phyloP scores from a whole-genome alignment of 1,284 basidiomycete genomes.

The Chalciporus sp. region DNA sequence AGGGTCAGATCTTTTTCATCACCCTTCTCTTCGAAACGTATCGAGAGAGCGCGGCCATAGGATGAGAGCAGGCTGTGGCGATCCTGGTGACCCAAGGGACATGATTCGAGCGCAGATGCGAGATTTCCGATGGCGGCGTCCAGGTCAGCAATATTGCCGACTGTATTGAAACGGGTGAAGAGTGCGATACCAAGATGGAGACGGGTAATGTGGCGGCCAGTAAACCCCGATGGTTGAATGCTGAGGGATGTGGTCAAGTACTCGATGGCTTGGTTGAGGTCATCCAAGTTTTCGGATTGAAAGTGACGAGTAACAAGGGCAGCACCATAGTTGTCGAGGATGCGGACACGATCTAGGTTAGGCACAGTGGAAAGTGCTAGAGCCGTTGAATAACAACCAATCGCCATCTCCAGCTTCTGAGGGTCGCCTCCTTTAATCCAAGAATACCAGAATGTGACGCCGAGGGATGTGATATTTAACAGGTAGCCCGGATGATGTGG shows the following conservation, averaged over 20 bases:
- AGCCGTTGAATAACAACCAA: conserved; percentile 18
- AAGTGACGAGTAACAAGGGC: conserved; percentile 22
- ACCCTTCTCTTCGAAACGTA: conserved; percentile 19
- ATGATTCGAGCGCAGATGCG: conserved; percentile 19
- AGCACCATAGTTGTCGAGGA: conserved; percentile 25
- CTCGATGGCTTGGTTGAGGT: conserved; percentile 27
- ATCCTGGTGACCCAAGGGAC: conserved; percentile 8
- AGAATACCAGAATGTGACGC: conserved; percentile 3
- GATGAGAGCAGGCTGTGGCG: conserved; percentile 13
- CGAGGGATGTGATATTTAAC: conserved; percentile 13
- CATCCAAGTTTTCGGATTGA: conserved; percentile 12
- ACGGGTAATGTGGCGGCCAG: conserved; percentile 16
- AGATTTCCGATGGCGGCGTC: conserved; percentile 20
- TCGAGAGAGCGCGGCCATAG: conserved; percentile 18
- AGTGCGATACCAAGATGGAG: conserved; percentile 13
- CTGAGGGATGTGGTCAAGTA: conserved; percentile 20
- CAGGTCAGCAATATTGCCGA: conserved; percentile 14
- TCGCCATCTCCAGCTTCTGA: conserved; percentile 20
- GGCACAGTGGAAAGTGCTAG: conserved; percentile 19
- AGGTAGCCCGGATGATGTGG: conserved; percentile 20
- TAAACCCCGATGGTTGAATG: conserved; percentile 17
- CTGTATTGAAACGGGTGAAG: conserved; percentile 11
- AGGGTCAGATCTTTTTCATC: conserved; percentile 18
- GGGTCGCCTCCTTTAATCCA: conserved; percentile 13
- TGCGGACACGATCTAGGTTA: conserved; percentile 20